Percentiles rank a stretch among this genome's conserved stretches.
These are phyloP conservation scores for Amanita rubescens DNA, from an alignment of 768 basidiomycete genomes.

Conservation along the genomic window DNA sequence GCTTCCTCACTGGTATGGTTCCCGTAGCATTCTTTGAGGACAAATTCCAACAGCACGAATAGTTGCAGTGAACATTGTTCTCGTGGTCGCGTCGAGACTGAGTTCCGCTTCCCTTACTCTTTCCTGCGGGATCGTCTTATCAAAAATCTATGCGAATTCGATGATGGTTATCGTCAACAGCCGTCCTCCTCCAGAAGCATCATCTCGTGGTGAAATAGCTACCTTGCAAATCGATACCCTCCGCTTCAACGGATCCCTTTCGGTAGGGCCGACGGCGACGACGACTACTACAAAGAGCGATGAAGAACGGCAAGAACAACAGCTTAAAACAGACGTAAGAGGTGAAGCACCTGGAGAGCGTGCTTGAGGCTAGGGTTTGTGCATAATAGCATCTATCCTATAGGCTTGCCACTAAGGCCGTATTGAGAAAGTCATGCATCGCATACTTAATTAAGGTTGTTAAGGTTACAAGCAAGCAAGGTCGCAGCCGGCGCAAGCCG, in stretches of 20 bases:
- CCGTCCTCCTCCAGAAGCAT: slow-evolving; percentile 11
- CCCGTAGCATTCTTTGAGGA: neutral
- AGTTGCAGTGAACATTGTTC: slow-evolving; percentile 25
- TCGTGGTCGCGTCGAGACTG: slow-evolving; percentile 19
- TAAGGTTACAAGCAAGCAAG: no score
- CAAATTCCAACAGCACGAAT: neutral
- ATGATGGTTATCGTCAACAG: slow-evolving; percentile 27
- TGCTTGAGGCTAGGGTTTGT: no score
- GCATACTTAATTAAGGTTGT: no score
- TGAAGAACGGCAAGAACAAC: neutral
- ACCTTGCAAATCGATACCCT: neutral
- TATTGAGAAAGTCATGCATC: no score
- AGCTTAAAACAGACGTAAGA: no score
- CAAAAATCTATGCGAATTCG: slow-evolving; percentile 28
- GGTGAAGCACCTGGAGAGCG: no score
- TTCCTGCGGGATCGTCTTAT: slow-evolving; percentile 24
- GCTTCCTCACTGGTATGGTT: slow-evolving; percentile 21
- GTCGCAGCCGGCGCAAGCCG: no score
- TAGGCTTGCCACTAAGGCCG: no score
- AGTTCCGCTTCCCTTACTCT: slow-evolving; percentile 18
- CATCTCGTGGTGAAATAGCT: no score
- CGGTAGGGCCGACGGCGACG: neutral
- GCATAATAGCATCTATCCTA: no score
- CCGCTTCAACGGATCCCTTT: neutral
- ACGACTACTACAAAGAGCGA: no score